A percentile compares a stretch with the other conserved stretches of the same genome.
Evolutionary conservation across 73 alveolate genomes (phyloP).

Genomic region (Durusdinium trenchii): DNA sequence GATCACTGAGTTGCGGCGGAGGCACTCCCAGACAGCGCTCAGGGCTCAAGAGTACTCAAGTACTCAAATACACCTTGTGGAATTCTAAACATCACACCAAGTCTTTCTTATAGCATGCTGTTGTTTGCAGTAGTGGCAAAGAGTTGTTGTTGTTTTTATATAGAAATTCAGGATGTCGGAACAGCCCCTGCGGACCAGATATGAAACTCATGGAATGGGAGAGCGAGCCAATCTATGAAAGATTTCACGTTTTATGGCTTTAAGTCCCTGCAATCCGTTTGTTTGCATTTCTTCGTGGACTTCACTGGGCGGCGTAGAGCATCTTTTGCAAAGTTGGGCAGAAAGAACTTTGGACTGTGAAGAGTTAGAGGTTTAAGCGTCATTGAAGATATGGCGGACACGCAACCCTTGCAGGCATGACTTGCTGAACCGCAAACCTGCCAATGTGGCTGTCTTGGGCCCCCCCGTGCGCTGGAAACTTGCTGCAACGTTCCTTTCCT

Average conservation of each 20-base stretch:
- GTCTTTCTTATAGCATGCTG: background rate
- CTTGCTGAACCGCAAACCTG: slow-evolving; percentile 64
- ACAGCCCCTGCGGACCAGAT: too few species aligned
- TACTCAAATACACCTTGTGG: too few species aligned
- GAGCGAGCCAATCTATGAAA: background rate
- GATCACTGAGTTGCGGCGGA: slow-evolving; percentile 53
- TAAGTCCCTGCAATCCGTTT: too few species aligned
- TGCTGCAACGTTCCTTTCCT: too few species aligned
- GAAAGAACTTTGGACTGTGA: too few species aligned
- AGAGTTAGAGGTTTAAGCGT: background rate
- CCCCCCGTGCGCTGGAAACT: slow-evolving; percentile 71
- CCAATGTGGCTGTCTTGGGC: slow-evolving; percentile 63
- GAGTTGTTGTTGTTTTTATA: background rate
- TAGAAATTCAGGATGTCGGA: too few species aligned
- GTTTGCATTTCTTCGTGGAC: too few species aligned
- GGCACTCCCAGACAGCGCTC: background rate
- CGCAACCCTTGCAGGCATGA: background rate
- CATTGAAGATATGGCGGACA: background rate
- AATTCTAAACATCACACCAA: background rate
- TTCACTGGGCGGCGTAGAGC: too few species aligned
- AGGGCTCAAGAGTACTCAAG: too few species aligned
- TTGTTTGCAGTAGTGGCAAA: background rate
- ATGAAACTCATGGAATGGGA: too few species aligned
- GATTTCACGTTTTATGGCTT: too few species aligned
- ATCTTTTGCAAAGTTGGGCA: too few species aligned